Conservation (phyloP, 169 alveolate species). For the Cryptosporidium sp. region DNA sequence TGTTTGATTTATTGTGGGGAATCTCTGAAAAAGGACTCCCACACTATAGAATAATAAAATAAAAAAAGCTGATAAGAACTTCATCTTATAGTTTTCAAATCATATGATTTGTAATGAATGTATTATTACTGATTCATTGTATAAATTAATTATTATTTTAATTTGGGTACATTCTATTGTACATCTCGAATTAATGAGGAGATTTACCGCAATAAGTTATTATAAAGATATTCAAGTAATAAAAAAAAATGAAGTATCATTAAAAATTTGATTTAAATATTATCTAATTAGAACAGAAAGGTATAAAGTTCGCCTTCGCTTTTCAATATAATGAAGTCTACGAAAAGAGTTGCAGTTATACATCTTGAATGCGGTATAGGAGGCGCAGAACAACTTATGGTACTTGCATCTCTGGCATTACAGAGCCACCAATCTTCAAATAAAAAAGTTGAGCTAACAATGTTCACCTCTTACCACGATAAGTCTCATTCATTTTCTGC, state of each 20-base stretch:
- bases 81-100: constrained; percentile 36
- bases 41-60: constrained; percentile 55
- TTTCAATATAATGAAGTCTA: not conserved
- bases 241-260: not conserved
- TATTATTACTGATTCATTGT: not conserved
- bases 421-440: constrained; percentile 75
- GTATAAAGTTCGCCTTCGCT: not conserved
- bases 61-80: constrained; percentile 35
- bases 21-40: constrained; percentile 1
- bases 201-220: not conserved
- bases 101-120: constrained; percentile 13
- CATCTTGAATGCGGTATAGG: constrained; percentile 96
- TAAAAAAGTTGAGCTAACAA: constrained; percentile 79
- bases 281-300: not conserved
- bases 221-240: not conserved
- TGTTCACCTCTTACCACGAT: constrained; percentile 91
- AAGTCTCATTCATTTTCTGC: constrained; percentile 88
- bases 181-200: not conserved
- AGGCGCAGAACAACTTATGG: constrained; percentile 93
- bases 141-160: not conserved
- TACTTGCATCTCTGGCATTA: constrained; percentile 90
- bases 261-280: not conserved
- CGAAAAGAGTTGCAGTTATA: constrained; percentile 86
- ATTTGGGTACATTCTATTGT: not conserved
- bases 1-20: not conserved